These are phyloP conservation scores for Diaporthe helianthi DNA, from an alignment of 2,329 filamentous ascomycete species.

Conservation along the genomic window DNA sequence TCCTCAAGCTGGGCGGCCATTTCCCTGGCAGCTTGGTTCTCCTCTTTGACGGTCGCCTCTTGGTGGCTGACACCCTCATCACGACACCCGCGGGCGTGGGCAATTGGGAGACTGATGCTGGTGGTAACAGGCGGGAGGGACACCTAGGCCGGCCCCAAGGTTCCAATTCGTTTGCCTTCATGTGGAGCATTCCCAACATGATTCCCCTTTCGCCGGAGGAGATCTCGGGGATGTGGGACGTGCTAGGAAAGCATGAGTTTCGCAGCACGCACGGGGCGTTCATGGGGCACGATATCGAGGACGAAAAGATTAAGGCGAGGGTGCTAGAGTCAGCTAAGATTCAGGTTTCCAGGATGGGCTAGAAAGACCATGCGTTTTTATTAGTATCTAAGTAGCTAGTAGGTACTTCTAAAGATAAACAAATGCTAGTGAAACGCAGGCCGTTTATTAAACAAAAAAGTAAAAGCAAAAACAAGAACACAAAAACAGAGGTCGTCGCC, in stretches of 20 bases:
- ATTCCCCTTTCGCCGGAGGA: constrained; percentile 73
- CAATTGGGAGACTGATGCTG: constrained; percentile 54
- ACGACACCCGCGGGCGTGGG: constrained; percentile 67
- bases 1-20: constrained; percentile 78
- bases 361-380: constrained; percentile 50
- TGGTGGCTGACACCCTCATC: constrained; percentile 80
- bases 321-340: constrained; percentile 81
- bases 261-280: constrained; percentile 73
- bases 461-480: not conserved
- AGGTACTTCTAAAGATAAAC: no score
- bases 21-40: constrained; percentile 78
- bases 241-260: constrained; percentile 68
- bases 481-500: not conserved
- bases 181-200: constrained; percentile 79
- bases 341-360: constrained; percentile 63
- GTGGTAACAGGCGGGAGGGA: constrained; percentile 43
- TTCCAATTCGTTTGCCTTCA: constrained; percentile 69
- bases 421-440: not conserved
- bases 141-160: constrained; percentile 46
- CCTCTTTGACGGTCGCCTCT: constrained; percentile 66
- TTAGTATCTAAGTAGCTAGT: not conserved
- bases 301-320: constrained; percentile 63
- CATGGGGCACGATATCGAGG: constrained; percentile 65
- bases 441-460: not conserved
- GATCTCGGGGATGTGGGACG: constrained; percentile 73